Evolutionary conservation across 23 red algal genomes (phyloP).

Genomic region (Gracilaria domingensis): DNA sequence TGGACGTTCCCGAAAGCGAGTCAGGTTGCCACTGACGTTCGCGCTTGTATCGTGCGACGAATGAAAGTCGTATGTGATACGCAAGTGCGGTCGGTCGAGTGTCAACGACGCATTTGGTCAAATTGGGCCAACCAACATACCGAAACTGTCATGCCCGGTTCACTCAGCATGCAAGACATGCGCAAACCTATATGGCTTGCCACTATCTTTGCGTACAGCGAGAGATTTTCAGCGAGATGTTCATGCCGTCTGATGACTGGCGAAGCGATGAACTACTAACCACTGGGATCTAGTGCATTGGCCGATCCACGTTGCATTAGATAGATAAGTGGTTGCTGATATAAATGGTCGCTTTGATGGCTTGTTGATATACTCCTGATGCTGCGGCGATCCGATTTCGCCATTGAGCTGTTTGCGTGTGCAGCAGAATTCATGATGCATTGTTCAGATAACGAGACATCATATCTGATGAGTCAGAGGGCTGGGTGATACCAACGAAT

Average conservation of each 20-base stretch:
- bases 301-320: conserved; percentile 93
- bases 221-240: conserved; percentile 96
- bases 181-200: conserved; percentile 97
- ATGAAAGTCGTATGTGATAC: conserved; percentile 80
- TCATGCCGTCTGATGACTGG: conserved; percentile 67
- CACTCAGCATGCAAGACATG: conserved; percentile 99
- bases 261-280: conserved; percentile 85
- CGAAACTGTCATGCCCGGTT: conserved; percentile 96
- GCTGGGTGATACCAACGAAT: conserved; percentile 91
- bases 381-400: conserved; percentile 95
- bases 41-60: conserved; percentile 94
- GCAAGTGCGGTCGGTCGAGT: conserved; percentile 31
- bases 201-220: conserved; percentile 94
- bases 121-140: conserved; percentile 70
- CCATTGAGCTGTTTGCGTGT: conserved; percentile 88
- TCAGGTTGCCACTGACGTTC: conserved; percentile 96
- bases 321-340: conserved; percentile 81
- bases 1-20: conserved; percentile 94
- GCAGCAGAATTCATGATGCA: conserved; percentile 95
- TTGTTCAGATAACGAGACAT: conserved; percentile 88
- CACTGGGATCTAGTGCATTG: conserved; percentile 89
- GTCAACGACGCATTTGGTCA: conserved; percentile 84
- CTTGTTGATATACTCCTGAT: conserved; percentile 86
- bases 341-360: conserved; percentile 86
- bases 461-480: conserved; percentile 94